Evolutionary conservation across 257 asterid genomes (phyloP).

Genomic region (Paraleonurus japonicus): DNA sequence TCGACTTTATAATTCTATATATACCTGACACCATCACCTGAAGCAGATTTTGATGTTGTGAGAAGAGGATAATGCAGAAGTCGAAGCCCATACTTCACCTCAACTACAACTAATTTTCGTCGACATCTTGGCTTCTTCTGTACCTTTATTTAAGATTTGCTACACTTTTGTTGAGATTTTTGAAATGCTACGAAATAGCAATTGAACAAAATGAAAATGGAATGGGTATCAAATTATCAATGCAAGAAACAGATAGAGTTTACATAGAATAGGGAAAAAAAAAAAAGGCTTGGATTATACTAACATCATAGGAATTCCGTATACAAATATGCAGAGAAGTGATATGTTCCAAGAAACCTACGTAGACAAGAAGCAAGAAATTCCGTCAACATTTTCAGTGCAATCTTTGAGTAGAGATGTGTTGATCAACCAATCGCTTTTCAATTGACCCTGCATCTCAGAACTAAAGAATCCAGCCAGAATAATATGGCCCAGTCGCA

Average conservation of each 20-base stretch:
- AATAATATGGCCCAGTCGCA: neutral
- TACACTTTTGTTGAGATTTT: neutral
- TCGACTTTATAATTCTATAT: too few species aligned
- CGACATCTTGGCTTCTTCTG: neutral
- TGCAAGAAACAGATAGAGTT: neutral
- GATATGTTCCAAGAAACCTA: neutral
- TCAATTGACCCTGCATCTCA: neutral
- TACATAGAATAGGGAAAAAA: neutral
- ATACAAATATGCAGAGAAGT: neutral
- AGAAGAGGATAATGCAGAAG: too few species aligned
- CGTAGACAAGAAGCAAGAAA: neutral
- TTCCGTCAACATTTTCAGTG: neutral
- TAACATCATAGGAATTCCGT: neutral
- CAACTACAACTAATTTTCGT: neutral
- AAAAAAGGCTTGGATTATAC: neutral
- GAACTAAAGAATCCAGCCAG: conserved; percentile 25
- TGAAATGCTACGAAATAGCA: neutral
- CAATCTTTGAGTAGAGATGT: neutral
- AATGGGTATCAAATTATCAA: neutral
- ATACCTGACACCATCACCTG: neutral
- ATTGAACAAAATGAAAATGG: neutral
- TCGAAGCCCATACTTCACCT: neutral
- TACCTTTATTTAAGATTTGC: neutral
- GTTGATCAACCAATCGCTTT: neutral
- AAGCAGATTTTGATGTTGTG: neutral